phyloP scores from a whole-genome alignment of 2,329 filamentous ascomycete species.

The Diaporthe caulivora region DNA sequence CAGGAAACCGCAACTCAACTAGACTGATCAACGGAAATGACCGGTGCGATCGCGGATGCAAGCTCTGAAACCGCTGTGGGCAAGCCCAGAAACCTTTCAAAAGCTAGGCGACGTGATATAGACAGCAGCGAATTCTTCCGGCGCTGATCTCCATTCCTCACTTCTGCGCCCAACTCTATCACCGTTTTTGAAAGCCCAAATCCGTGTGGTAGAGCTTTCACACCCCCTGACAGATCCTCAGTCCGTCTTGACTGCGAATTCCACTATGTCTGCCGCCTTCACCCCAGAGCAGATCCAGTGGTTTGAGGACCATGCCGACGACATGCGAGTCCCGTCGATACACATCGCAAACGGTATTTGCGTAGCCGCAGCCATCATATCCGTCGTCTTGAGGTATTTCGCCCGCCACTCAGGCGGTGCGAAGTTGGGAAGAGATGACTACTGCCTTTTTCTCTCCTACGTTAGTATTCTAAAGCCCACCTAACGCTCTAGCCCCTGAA shows the following conservation, averaged over 20 bases:
- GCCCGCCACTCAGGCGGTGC: background rate
- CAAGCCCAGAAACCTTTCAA: background rate
- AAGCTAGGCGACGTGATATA: background rate
- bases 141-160: too few species aligned
- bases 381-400: background rate
- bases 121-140: too few species aligned
- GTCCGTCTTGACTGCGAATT: background rate
- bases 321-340: background rate
- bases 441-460: background rate
- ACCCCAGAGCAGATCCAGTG: background rate
- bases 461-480: background rate
- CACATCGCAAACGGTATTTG: background rate
- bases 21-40: background rate
- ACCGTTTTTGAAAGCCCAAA: background rate
- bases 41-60: background rate
- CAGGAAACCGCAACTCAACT: background rate
- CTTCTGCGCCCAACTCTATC: background rate
- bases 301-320: background rate
- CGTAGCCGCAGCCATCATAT: background rate
- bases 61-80: background rate
- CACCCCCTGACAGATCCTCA: background rate
- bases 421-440: conserved; percentile 1
- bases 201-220: background rate
- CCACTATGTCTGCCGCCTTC: background rate
- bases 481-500: background rate